phyloP scores from a whole-genome alignment of 75 land plant genomes.

The Pinus taeda region DNA sequence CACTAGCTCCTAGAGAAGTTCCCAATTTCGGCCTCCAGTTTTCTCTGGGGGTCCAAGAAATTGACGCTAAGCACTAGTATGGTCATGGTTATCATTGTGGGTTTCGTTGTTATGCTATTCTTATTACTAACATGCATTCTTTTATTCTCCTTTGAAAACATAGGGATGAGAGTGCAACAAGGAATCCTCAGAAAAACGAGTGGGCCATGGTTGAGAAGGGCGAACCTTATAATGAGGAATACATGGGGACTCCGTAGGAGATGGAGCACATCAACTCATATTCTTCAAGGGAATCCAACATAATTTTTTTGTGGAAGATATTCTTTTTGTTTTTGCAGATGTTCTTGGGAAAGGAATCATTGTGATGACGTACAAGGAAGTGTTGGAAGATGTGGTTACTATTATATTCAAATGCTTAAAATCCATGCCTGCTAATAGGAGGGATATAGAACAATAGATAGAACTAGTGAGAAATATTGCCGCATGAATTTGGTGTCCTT shows the following conservation, averaged over 20 bases:
- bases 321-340: constrained; percentile 82
- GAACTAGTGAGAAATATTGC: constrained; percentile 49
- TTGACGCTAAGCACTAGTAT: constrained; percentile 19
- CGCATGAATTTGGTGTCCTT: constrained; percentile 61
- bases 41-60: constrained; percentile 6
- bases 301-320: constrained; percentile 75
- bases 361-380: constrained; percentile 74
- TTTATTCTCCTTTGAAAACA: background rate
- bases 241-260: constrained; percentile 40
- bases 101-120: constrained; percentile 18
- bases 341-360: constrained; percentile 74
- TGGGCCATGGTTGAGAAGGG: constrained; percentile 18
- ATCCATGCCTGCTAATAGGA: constrained; percentile 47
- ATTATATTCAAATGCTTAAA: constrained; percentile 81
- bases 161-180: constrained; percentile 6
- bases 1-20: no score
- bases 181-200: constrained; percentile 12
- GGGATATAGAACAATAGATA: constrained; percentile 67
- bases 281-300: constrained; percentile 52
- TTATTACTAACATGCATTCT: background rate
- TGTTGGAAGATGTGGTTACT: constrained; percentile 65
- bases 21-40: background rate
- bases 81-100: constrained; percentile 31
- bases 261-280: constrained; percentile 66
- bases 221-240: constrained; percentile 42